Evolutionary conservation across 1,284 basidiomycete genomes (phyloP).

Genomic region (Cerrena zonata): DNA sequence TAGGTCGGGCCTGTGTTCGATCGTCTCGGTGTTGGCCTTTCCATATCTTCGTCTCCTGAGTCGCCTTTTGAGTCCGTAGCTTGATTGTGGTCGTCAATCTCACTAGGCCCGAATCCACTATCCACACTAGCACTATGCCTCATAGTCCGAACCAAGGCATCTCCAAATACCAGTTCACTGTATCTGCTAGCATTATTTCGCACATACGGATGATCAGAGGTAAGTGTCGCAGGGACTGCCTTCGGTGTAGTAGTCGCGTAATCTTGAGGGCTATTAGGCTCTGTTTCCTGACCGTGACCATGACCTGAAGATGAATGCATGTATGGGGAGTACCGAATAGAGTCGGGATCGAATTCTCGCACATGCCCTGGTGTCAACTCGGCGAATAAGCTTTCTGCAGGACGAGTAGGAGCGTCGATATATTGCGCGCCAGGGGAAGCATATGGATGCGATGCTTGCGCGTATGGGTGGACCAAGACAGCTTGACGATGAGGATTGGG

Average conservation of each 20-base stretch:
- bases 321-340: constrained; percentile 52
- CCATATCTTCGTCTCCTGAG: constrained; percentile 2
- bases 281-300: constrained; percentile 8
- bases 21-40: constrained; percentile 8
- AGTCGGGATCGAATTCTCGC: constrained; percentile 45
- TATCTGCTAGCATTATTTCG: constrained; percentile 18
- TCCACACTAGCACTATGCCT: constrained; percentile 33
- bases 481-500: constrained; percentile 47
- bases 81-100: constrained; percentile 25
- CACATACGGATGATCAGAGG: constrained; percentile 22
- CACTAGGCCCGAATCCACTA: constrained; percentile 44
- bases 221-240: constrained; percentile 3
- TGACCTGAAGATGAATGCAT: constrained; percentile 9
- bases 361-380: constrained; percentile 42
- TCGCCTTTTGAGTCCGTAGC: constrained; percentile 15
- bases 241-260: constrained; percentile 3
- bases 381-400: constrained; percentile 47
- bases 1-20: background rate
- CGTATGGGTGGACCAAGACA: constrained; percentile 30
- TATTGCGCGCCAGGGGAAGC: constrained; percentile 17
- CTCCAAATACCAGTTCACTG: constrained; percentile 30
- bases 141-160: constrained; percentile 27
- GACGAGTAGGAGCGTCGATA: constrained; percentile 31
- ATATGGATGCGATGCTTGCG: constrained; percentile 32
- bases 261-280: background rate